These are phyloP conservation scores for Trichoderma asperelloides DNA, from an alignment of 495 filamentous ascomycete genomes.

Conservation along the genomic window DNA sequence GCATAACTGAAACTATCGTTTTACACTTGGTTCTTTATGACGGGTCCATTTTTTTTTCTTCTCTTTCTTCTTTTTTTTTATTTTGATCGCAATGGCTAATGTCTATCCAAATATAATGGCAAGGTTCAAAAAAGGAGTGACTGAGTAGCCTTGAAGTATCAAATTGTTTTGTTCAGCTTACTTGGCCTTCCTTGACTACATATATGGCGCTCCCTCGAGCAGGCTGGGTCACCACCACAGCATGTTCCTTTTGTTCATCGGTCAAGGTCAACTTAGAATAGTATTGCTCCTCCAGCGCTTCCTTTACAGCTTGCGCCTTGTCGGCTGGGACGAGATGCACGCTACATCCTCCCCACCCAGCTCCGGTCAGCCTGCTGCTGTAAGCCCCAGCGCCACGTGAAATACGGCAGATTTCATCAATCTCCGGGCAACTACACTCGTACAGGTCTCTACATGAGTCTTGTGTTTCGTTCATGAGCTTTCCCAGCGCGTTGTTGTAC, in stretches of 20 bases:
- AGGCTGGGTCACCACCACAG: constrained; percentile 85
- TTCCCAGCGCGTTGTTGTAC: constrained; percentile 65
- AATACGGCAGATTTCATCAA: constrained; percentile 78
- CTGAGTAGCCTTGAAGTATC: no score
- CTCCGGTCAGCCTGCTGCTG: constrained; percentile 83
- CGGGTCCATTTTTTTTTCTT: background rate
- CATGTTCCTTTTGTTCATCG: constrained; percentile 62
- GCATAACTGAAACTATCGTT: no score
- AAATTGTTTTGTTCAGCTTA: constrained; percentile 1
- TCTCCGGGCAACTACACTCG: constrained; percentile 82
- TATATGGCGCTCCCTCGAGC: constrained; percentile 57
- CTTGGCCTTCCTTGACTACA: constrained; percentile 19
- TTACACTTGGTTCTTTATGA: no score
- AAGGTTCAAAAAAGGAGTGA: background rate
- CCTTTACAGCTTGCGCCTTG: constrained; percentile 72
- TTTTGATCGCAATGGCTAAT: background rate
- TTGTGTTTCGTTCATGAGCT: constrained; percentile 83
- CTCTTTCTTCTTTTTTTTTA: background rate
- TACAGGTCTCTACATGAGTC: constrained; percentile 74
- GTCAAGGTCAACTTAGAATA: constrained; percentile 70
- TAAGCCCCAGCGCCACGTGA: constrained; percentile 70
- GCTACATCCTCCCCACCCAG: constrained; percentile 93
- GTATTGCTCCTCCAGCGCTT: constrained; percentile 70
- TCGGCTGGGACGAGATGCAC: constrained; percentile 86
- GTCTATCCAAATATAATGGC: no score